A percentile compares a stretch with the other conserved stretches of the same genome.
Evolutionary conservation across 2,329 filamentous ascomycete genomes (phyloP).

Genomic region (Sporothrix mexicana): DNA sequence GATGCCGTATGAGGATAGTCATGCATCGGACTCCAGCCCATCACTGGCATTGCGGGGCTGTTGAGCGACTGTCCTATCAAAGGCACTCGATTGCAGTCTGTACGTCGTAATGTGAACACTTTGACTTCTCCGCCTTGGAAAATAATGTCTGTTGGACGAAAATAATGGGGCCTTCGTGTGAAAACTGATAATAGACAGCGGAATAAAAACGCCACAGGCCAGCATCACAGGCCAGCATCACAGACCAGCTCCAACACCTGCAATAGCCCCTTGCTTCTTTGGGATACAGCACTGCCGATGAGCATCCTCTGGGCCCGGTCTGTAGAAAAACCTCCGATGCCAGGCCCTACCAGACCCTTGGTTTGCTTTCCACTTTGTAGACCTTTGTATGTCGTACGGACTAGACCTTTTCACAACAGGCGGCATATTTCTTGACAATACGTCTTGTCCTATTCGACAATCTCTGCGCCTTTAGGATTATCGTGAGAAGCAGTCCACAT

Average conservation of each 20-base stretch:
- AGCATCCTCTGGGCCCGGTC: not conserved
- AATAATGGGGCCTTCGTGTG: not conserved
- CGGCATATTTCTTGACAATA: not conserved
- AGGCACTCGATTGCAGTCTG: not conserved
- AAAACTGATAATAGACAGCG: not conserved
- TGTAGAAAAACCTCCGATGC: not conserved
- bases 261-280: not conserved
- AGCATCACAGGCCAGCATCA: too few relatives aligned
- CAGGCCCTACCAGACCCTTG: too few relatives aligned
- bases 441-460: not conserved
- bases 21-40: not conserved
- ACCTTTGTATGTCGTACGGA: too few relatives aligned
- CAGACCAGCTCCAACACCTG: too few relatives aligned
- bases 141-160: not conserved
- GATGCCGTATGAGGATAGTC: conserved; percentile 2
- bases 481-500: conserved; percentile 8
- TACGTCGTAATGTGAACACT: conserved; percentile 6
- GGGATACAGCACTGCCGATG: not conserved
- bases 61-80: not conserved
- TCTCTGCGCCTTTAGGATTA: not conserved
- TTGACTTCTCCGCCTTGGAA: too few relatives aligned
- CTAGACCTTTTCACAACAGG: not conserved
- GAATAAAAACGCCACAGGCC: not conserved
- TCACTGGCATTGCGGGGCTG: not conserved
- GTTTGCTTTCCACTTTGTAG: too few relatives aligned